Evolutionary conservation across 345 rosid species (phyloP).

Genomic region (Salix caprea): DNA sequence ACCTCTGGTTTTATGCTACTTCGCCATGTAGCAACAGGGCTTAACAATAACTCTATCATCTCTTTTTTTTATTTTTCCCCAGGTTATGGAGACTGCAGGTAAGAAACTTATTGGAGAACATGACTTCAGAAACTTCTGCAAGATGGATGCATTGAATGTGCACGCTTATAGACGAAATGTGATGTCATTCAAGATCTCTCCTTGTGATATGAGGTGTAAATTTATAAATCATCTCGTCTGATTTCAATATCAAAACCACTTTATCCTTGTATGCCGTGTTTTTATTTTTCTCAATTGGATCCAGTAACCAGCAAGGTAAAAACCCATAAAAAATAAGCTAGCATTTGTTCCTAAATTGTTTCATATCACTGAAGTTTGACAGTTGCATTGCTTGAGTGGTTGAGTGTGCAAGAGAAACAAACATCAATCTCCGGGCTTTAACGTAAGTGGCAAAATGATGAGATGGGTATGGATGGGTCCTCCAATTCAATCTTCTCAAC

Average conservation of each 20-base stretch:
- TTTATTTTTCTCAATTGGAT: neutral
- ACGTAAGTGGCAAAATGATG: neutral
- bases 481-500: neutral
- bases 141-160: slow-evolving; percentile 92
- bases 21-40: slow-evolving; percentile 2
- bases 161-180: slow-evolving; percentile 64
- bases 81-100: slow-evolving; percentile 84
- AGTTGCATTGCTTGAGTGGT: neutral
- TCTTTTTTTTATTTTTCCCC: slow-evolving; percentile 17
- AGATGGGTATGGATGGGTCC: neutral
- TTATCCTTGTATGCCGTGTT: neutral
- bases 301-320: neutral
- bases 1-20: neutral
- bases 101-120: slow-evolving; percentile 83
- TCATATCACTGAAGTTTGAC: neutral
- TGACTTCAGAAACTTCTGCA: slow-evolving; percentile 89
- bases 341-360: neutral
- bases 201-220: slow-evolving; percentile 60
- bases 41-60: slow-evolving; percentile 9
- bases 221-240: neutral
- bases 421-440: neutral
- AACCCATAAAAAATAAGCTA: neutral
- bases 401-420: neutral
- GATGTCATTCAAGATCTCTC: slow-evolving; percentile 55
- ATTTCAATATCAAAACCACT: neutral